phyloP scores from a whole-genome alignment of 352 stramenopile genomes.

The Peronospora tabacina region DNA sequence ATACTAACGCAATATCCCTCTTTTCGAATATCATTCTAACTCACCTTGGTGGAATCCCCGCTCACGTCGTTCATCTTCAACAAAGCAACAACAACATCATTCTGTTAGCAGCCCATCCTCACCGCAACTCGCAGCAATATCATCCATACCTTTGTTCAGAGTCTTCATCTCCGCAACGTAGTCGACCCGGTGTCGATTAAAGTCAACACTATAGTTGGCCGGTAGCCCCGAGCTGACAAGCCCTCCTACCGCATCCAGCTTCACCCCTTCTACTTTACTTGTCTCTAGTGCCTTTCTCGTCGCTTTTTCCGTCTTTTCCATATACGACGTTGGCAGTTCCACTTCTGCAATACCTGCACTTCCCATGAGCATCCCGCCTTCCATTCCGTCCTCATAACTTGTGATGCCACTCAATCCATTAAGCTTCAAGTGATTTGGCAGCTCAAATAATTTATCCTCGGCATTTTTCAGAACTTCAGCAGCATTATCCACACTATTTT shows the following conservation, averaged over 20 bases:
- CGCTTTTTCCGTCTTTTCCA: slow-evolving; percentile 41
- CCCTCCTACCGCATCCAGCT: slow-evolving; percentile 21
- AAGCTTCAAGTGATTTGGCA: slow-evolving; percentile 50
- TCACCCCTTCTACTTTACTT: slow-evolving; percentile 3
- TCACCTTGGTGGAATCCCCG: slow-evolving; percentile 50
- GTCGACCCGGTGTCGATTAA: slow-evolving; percentile 62
- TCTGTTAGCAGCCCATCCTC: slow-evolving; percentile 4
- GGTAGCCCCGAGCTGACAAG: slow-evolving; percentile 50
- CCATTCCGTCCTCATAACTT: slow-evolving; percentile 33
- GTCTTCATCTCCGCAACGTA: slow-evolving; percentile 65
- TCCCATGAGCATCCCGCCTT: slow-evolving; percentile 63
- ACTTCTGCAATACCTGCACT: slow-evolving; percentile 77
- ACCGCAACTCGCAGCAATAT: not conserved
- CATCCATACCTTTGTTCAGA: slow-evolving; percentile 41
- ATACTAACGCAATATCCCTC: not conserved
- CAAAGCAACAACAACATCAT: slow-evolving; percentile 3
- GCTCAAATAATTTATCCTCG: slow-evolving; percentile 60
- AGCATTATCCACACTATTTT: not conserved
- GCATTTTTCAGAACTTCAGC: slow-evolving; percentile 24
- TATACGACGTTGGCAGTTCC: slow-evolving; percentile 49
- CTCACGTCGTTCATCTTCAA: slow-evolving; percentile 60
- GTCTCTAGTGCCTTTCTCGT: slow-evolving; percentile 41
- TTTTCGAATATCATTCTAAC: not conserved
- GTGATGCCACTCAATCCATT: slow-evolving; percentile 33
- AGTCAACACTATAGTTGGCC: slow-evolving; percentile 71